Evolutionary conservation across 257 asterid genomes (phyloP).

Genomic region (Salvia rosmarinus): DNA sequence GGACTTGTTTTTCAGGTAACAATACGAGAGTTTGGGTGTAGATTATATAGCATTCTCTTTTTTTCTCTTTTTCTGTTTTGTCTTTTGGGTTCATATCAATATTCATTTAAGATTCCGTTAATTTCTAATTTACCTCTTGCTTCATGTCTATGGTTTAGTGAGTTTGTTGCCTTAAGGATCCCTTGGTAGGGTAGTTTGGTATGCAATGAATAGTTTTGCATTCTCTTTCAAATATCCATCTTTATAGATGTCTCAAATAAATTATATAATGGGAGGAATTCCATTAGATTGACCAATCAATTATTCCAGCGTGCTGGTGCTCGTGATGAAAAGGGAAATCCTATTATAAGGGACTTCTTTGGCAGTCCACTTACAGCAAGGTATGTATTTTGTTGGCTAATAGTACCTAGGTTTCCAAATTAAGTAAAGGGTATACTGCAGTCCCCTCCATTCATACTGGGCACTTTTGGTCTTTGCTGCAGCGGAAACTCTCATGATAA

Average conservation of each 20-base stretch:
- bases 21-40: not conserved
- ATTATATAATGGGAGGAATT: conserved; percentile 2
- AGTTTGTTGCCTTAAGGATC: conserved; percentile 13
- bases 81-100: not conserved
- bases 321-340: conserved; percentile 85
- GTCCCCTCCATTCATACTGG: not conserved
- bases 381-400: conserved; percentile 42
- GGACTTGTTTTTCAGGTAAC: conserved; percentile 86
- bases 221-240: conserved; percentile 8
- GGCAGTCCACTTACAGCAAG: conserved; percentile 99
- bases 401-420: conserved; percentile 15
- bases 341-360: conserved; percentile 87
- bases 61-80: not conserved
- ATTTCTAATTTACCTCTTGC: not conserved
- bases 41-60: not conserved
- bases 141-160: conserved; percentile 5
- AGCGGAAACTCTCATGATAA: conserved; percentile 91
- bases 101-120: conserved; percentile 16
- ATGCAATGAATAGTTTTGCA: conserved; percentile 6
- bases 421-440: conserved; percentile 11
- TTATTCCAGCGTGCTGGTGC: conserved; percentile 80
- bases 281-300: conserved; percentile 24
- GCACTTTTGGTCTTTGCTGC: conserved; percentile 39
- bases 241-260: conserved; percentile 1
- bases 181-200: conserved; percentile 1